Conservation (phyloP, 2,329 filamentous ascomycete genomes). For the Lasiodiplodia sp. region DNA sequence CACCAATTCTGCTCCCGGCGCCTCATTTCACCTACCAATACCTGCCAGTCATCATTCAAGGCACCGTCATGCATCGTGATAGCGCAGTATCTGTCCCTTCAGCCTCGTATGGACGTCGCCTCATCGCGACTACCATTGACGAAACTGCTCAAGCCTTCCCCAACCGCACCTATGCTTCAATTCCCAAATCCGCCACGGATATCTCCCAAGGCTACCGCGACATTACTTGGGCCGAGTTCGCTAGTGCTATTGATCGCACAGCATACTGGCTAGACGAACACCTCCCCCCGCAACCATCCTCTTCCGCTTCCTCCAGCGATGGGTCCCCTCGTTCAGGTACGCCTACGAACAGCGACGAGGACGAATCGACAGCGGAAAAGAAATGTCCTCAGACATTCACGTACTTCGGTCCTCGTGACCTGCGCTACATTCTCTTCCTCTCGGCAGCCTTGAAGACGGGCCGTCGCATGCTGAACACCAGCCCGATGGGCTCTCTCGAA, state of each 20-base stretch:
- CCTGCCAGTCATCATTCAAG: not conserved
- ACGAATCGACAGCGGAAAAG: not conserved
- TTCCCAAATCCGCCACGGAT: not conserved
- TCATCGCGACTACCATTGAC: not conserved
- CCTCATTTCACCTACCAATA: not conserved
- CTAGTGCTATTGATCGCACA: slow-evolving; percentile 6
- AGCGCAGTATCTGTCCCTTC: not conserved
- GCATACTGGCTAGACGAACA: slow-evolving; percentile 15
- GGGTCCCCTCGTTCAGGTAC: not conserved
- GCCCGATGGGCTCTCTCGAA: not conserved
- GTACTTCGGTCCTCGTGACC: slow-evolving; percentile 32
- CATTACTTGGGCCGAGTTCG: slow-evolving; percentile 6
- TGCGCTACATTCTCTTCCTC: slow-evolving; percentile 33
- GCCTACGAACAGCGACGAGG: not conserved
- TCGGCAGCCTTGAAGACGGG: slow-evolving; percentile 31
- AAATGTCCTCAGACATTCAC: not conserved
- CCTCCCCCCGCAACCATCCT: not conserved
- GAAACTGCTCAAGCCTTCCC: not conserved
- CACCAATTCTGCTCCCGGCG: not conserved
- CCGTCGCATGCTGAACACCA: slow-evolving; percentile 29
- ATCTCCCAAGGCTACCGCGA: slow-evolving; percentile 17
- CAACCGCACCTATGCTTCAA: slow-evolving; percentile 14
- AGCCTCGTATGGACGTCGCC: not conserved
- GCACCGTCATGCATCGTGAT: not conserved
- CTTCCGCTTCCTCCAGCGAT: not conserved